Evolutionary conservation across 495 filamentous ascomycete species (phyloP), one percentile per base, ranked within the genome.

Genomic region (Podospora pseudopauciseta): DNA sequence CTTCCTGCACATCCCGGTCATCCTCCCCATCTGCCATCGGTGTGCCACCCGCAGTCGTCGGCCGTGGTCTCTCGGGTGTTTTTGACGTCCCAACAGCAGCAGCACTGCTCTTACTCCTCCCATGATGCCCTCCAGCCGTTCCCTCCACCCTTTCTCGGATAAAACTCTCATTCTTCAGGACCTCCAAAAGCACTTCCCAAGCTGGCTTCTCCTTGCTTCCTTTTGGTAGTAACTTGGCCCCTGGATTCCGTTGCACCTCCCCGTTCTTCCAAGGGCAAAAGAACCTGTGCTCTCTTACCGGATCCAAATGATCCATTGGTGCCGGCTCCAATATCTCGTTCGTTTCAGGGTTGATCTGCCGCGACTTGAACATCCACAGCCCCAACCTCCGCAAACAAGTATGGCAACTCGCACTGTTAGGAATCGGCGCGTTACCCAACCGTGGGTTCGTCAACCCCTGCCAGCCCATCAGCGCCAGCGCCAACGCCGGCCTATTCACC

Each of bases 321-420:
- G 85, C 81, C 27, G 86, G 86, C 18, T 82, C 84, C 3, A 87
- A 78, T 20, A 84, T 78, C 65, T 84, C 81, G 6, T 82, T 80
- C 58, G 77, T 80, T 39, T 72, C 69, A 3, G 78, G 72, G 70
- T 84, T 79, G 32, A 86, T 71, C 68, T 84, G 79, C 68, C 85
- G 86, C 71, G 81, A 80, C 72, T 88, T 91, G 81, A 96, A 99
- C 80, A 99, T 88, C 95, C 95, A 99, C 6, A 99, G 85, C 0
- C 96, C 95, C 0, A 98, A 83, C 6, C 93, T 88, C 68, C 94
- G 88, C 72, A 97, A 92, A 74, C 95, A 99, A 53, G 90, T 90
- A 60, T 86, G 81, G 76, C 95, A 99, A 0, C 86, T 88, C 18
- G 89, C 88, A n/a, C 92, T 80, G 59, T 89, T 91, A 3, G 89